Base-by-base conservation (phyloP, 176 grass and related monocot species). In the Hordeum marinum region DNA sequence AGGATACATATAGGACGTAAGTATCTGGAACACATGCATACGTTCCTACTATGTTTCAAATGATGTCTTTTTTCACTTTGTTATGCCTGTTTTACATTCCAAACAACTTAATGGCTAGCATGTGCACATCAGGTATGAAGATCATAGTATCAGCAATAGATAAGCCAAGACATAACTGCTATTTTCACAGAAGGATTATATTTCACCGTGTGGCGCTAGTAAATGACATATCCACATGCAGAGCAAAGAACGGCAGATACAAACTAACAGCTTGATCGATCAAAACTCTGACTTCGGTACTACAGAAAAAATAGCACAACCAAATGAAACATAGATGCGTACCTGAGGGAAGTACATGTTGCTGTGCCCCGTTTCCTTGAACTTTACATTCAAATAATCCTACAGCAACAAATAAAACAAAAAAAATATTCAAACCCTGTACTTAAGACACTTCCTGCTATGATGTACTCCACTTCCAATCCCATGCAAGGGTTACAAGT, bases 331-430 rank as follows among this genome's bases (percentile, higher is more conserved):
- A 59, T 78, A 5, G 0, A 11, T 80, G 36, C 48, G 2, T 48
- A 93, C 95, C 93, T 98, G 96, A 82, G 96, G 96, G 36, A 99
- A 99, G 83, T 99, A 99, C 96, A 99, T 99, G 66, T 99, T 99
- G 71, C 88, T 99, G 70, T 99, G 96, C 7, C 96, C 96, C 66
- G 96, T 96, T 72, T 94, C 96, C 84, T 98, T 98, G 86, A 98
- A 98, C 86, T 99, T 94, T 29, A 92, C 90, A 86, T 99, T 99
- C 84, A 99, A 72, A 89, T 94, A 99, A 75, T 99, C 93, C 96
- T 99, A 72, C 29, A 83, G 75, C 1, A 8, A 75, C 39, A 67
- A 55, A 64, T 62, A 64, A 62, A 78, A 14, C n/a, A 7, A 82
- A 9, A 82, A 9, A 0, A 71, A 26, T 57, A 82, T 54, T 81